These are phyloP conservation scores for Cladobotryum protrusum DNA, from an alignment of 2,329 filamentous ascomycete species.

Conservation along the genomic window DNA sequence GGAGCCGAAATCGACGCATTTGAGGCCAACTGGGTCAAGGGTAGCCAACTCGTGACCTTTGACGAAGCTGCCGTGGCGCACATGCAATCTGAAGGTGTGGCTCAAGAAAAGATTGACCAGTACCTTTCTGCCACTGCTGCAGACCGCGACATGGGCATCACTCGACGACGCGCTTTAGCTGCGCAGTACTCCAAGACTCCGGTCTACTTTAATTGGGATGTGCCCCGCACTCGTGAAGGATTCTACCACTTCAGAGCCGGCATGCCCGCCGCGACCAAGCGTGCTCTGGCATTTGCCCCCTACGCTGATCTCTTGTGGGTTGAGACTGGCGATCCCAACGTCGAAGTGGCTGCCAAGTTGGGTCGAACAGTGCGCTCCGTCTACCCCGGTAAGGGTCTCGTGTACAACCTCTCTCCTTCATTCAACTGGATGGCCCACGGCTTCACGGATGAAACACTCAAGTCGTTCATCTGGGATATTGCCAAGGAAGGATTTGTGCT, in stretches of 20 bases:
- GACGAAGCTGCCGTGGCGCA: constrained; percentile 83
- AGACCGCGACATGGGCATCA: constrained; percentile 70
- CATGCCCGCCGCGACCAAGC: constrained; percentile 82
- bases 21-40: constrained; percentile 84
- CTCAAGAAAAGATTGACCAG: constrained; percentile 56
- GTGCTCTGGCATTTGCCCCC: constrained; percentile 82
- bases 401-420: constrained; percentile 93
- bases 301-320: constrained; percentile 96
- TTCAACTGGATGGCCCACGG: constrained; percentile 99
- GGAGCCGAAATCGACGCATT: constrained; percentile 78
- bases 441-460: constrained; percentile 74
- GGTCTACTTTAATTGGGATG: constrained; percentile 83
- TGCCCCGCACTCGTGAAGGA: constrained; percentile 87
- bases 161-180: constrained; percentile 68
- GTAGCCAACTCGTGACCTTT: constrained; percentile 78
- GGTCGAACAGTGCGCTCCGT: constrained; percentile 65
- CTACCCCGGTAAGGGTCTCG: constrained; percentile 76
- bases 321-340: constrained; percentile 85
- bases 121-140: constrained; percentile 58
- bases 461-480: constrained; percentile 94
- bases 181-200: constrained; percentile 58
- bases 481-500: constrained; percentile 76
- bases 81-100: constrained; percentile 58
- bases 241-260: constrained; percentile 87
- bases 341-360: constrained; percentile 68